These are phyloP conservation scores for Camellia lanceoleosa DNA, from an alignment of 148 eudicot genomes.

Conservation along the genomic window DNA sequence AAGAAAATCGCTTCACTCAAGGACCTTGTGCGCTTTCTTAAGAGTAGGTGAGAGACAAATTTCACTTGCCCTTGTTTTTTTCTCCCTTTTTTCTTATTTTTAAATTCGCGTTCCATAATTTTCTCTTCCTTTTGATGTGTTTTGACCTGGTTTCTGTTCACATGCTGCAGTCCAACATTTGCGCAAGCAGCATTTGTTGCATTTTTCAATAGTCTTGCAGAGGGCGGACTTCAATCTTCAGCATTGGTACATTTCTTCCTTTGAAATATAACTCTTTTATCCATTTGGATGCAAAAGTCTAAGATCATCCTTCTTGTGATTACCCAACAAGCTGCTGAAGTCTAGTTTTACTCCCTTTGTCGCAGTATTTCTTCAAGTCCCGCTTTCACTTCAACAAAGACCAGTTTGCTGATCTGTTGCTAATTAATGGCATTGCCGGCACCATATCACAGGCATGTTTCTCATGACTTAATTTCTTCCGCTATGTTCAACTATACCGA, in stretches of 20 bases:
- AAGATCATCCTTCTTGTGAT: not conserved
- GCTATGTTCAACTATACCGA: not conserved
- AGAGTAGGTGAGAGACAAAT: constrained; percentile 42
- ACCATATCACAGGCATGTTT: constrained; percentile 59
- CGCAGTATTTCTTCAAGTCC: constrained; percentile 76
- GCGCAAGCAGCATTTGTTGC: constrained; percentile 52
- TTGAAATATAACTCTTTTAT: not conserved
- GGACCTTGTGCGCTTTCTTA: constrained; percentile 42
- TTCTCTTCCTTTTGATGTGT: not conserved
- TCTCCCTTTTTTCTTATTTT: no score
- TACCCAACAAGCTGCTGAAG: not conserved
- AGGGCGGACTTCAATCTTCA: constrained; percentile 55
- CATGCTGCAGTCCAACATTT: constrained; percentile 49
- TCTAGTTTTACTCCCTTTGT: constrained; percentile 3
- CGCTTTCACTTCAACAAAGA: constrained; percentile 71
- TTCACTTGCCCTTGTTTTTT: not conserved
- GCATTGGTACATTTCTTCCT: constrained; percentile 41
- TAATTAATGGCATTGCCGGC: constrained; percentile 54
- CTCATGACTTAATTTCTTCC: not conserved
- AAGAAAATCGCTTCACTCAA: constrained; percentile 42
- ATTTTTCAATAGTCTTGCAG: constrained; percentile 57
- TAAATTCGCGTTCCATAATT: not conserved
- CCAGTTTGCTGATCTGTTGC: constrained; percentile 69
- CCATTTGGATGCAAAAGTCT: not conserved
- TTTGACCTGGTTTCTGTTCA: not conserved